These are phyloP conservation scores for Ophiostoma sp. DNA, from an alignment of 2,329 filamentous ascomycete genomes.

Conservation along the genomic window DNA sequence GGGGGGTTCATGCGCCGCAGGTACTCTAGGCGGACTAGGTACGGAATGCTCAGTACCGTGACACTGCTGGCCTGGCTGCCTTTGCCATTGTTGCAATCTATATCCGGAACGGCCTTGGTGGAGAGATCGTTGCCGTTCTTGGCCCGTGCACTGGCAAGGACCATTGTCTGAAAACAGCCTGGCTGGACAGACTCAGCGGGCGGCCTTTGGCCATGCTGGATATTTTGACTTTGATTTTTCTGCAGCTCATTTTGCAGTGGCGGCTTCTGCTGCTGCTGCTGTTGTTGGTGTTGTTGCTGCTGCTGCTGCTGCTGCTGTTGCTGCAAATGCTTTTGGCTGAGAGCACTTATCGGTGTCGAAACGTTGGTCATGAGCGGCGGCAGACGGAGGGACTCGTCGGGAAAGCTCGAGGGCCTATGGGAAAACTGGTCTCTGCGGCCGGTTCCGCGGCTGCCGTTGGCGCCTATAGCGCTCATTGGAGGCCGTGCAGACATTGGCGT, in stretches of 20 bases:
- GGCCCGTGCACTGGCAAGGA: not conserved
- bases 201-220: not conserved
- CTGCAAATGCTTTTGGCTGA: not conserved
- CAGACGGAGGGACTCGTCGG: slow-evolving; percentile 49
- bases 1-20: slow-evolving; percentile 71
- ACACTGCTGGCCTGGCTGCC: slow-evolving; percentile 44
- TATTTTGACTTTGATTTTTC: not conserved
- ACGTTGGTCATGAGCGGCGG: slow-evolving; percentile 48
- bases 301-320: not conserved
- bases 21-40: slow-evolving; percentile 69
- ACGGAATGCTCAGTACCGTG: slow-evolving; percentile 70
- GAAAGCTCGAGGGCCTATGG: slow-evolving; percentile 11
- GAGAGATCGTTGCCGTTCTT: not conserved
- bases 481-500: not conserved
- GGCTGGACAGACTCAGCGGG: not conserved
- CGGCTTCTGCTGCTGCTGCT: not conserved
- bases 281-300: not conserved
- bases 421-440: slow-evolving; percentile 19
- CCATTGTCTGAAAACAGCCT: not conserved
- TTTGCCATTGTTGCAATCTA: slow-evolving; percentile 12
- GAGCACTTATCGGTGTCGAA: not conserved
- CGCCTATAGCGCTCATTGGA: not conserved
- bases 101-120: not conserved
- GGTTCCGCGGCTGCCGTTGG: not conserved
- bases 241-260: not conserved